These are phyloP conservation scores for Phialophora expanda DNA, from an alignment of 2,329 filamentous ascomycete genomes.

Conservation along the genomic window DNA sequence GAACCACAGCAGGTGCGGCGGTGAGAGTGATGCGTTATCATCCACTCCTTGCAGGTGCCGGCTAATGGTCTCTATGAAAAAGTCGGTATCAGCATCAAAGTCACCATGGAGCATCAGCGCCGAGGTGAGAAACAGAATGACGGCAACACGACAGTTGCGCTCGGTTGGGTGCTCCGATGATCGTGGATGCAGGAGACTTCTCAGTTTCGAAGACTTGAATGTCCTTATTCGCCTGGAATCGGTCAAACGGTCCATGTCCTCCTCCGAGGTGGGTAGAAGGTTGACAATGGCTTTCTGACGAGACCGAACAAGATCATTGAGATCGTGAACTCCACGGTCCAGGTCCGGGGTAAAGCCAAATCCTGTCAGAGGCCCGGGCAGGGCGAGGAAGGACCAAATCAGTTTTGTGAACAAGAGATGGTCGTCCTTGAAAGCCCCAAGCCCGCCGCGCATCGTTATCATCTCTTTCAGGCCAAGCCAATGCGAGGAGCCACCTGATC, in stretches of 20 bases:
- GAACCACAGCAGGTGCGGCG: constrained; percentile 16
- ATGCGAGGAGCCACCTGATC: constrained; percentile 5
- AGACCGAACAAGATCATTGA: constrained; percentile 13
- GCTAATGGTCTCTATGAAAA: constrained; percentile 11
- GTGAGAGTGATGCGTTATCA: constrained; percentile 14
- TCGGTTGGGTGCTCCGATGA: constrained; percentile 7
- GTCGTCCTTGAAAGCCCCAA: constrained; percentile 7
- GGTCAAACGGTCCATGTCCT: constrained; percentile 14
- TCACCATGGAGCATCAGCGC: constrained; percentile 17
- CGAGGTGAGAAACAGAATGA: constrained; percentile 16
- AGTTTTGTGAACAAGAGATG: constrained; percentile 17
- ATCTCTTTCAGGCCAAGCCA: constrained; percentile 14
- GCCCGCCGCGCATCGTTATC: constrained; percentile 8
- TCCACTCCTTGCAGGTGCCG: constrained; percentile 10
- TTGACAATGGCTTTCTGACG: constrained; percentile 18
- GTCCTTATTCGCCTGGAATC: constrained; percentile 8
- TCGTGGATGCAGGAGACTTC: constrained; percentile 4
- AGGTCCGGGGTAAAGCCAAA: constrained; percentile 3
- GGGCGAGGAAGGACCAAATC: constrained; percentile 13
- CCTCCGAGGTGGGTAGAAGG: constrained; percentile 17
- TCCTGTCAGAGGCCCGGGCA: constrained; percentile 16
- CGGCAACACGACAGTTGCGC: constrained; percentile 11
- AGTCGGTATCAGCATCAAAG: constrained; percentile 13
- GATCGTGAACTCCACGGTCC: constrained; percentile 2
- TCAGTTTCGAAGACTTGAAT: constrained; percentile 11